Evolutionary conservation across 2,329 filamentous ascomycete genomes (phyloP), one percentile per base, ranked within the genome.

Genomic region (Mycocentrospora acerina): DNA sequence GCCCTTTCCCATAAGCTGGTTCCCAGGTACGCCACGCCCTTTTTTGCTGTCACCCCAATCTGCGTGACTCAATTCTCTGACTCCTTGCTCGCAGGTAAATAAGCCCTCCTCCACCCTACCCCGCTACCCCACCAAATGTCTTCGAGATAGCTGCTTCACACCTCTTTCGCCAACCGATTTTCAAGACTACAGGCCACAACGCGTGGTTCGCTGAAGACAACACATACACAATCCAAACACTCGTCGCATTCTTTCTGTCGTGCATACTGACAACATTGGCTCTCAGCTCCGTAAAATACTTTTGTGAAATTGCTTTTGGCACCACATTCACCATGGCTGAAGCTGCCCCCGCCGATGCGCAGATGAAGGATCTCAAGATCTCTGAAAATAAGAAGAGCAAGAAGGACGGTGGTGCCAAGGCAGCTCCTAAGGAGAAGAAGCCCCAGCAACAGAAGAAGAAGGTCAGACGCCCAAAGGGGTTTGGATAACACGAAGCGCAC

Each of bases 371-470:
- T 51, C 62, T 67, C 44, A 56, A 55, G 32, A 59, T 67, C 28
- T 51, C 72, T 57, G 35, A 78, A 51, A 55, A 52, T 18, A 60
- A 60, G 44, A 64, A 67, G 54, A 60, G 48, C 44, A 64, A 66
- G 51, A 66, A 67, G 51, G 60, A 65, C n/a, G 57, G 53, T 11
- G 49, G 48, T 16, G 57, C 61, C 7, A 55, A 60, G 43, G 61
- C 46, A 13, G 57, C 57, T 15, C 19, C 19, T 9, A 22, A 22
- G 19, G 55, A 55, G 7, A 64, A 63, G 51, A 78, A 76, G 50
- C 64, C 72, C 26, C 63, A 67, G 42, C 62, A 65, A 33, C 58
- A 75, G 48, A 78, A 80, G 64, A 79, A 78, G 54, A 67, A 68
- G 61, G 60, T 66, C 42, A 41, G 56, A 49, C 19, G 30, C 22